These are phyloP conservation scores for Spatholobus suberectus DNA, from an alignment of 306 rosid species.

Conservation along the genomic window DNA sequence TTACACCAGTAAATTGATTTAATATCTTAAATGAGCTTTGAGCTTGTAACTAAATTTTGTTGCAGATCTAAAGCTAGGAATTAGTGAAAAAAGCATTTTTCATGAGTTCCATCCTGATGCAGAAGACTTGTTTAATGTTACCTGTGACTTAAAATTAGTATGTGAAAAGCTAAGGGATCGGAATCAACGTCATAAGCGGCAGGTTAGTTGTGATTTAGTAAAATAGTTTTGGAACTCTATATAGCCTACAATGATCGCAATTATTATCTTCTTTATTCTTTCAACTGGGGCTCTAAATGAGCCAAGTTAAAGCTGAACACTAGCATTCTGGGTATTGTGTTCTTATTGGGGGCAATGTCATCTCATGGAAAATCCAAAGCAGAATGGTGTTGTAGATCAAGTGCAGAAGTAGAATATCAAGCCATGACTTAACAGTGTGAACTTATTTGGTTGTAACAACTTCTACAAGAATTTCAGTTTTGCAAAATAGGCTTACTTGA, in stretches of 20 bases:
- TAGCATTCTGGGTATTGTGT: background rate
- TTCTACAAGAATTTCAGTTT: background rate
- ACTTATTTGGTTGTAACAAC: background rate
- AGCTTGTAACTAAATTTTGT: constrained; percentile 15
- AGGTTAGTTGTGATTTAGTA: constrained; percentile 56
- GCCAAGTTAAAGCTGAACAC: background rate
- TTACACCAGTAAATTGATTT: constrained; percentile 28
- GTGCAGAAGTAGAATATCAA: background rate
- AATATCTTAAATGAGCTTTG: constrained; percentile 21
- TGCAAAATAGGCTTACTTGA: background rate
- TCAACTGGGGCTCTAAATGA: background rate
- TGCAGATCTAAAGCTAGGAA: constrained; percentile 91
- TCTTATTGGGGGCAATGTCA: background rate
- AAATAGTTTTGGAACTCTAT: background rate
- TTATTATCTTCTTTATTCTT: background rate
- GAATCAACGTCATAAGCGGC: constrained; percentile 82
- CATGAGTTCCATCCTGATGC: constrained; percentile 98
- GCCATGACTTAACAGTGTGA: background rate
- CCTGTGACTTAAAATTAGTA: constrained; percentile 95
- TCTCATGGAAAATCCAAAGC: background rate
- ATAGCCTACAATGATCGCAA: background rate
- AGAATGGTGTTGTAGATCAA: background rate
- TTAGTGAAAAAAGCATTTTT: constrained; percentile 91
- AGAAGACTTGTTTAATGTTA: constrained; percentile 94
- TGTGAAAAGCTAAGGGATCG: constrained; percentile 92